These are phyloP conservation scores for Otatea glauca DNA, from an alignment of 176 grass and related monocot species.

Conservation along the genomic window DNA sequence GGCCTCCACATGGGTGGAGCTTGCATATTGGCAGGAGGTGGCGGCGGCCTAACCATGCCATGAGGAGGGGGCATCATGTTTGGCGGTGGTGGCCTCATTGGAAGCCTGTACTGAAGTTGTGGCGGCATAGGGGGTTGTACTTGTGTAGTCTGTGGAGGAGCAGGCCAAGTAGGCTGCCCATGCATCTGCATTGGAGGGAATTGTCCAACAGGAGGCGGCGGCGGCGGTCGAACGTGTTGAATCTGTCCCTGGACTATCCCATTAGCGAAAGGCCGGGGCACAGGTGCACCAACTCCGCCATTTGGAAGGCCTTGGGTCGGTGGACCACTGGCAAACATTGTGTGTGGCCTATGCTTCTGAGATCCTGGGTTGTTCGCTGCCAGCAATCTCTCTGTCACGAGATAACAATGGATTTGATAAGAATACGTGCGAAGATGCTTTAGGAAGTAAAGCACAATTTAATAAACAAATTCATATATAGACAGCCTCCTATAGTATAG, in stretches of 20 bases:
- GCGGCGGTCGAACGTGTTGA: constrained; percentile 56
- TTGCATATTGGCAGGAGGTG: constrained; percentile 49
- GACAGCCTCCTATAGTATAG: neutral
- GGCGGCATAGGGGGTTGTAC: constrained; percentile 45
- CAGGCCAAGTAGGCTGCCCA: constrained; percentile 67
- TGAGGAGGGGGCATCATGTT: constrained; percentile 75
- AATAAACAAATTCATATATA: neutral
- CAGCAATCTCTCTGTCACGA: constrained; percentile 63
- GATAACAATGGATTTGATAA: constrained; percentile 3
- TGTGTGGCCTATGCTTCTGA: constrained; percentile 83
- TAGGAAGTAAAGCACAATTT: constrained; percentile 6
- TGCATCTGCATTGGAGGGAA: constrained; percentile 79
- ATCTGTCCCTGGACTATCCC: constrained; percentile 54
- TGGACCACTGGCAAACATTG: constrained; percentile 86
- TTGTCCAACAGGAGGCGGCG: constrained; percentile 59
- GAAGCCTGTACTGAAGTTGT: constrained; percentile 60
- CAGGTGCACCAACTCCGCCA: constrained; percentile 46
- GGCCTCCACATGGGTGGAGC: constrained; percentile 74
- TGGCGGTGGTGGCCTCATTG: constrained; percentile 50
- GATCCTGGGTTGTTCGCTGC: constrained; percentile 78
- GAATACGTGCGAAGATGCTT: neutral
- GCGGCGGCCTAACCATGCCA: constrained; percentile 71
- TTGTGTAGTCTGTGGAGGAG: constrained; percentile 47
- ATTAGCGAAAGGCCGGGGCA: constrained; percentile 74
- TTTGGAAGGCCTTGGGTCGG: constrained; percentile 62